phyloP scores from a whole-genome alignment of 1,139 yeast genomes.

The Wickerhamomyces sp. region DNA sequence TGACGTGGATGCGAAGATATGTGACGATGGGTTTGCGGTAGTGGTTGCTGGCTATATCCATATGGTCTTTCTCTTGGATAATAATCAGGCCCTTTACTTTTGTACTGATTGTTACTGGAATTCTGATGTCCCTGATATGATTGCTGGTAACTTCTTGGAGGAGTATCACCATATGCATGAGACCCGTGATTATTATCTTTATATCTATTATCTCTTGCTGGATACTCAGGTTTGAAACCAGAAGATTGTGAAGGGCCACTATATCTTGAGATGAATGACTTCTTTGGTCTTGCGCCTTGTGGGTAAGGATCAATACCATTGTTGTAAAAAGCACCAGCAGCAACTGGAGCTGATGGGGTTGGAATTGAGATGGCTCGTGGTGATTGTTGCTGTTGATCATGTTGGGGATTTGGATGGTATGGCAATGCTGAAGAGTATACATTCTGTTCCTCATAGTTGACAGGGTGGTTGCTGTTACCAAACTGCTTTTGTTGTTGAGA shows the following conservation, averaged over 20 bases:
- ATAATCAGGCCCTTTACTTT: not conserved
- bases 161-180: not conserved
- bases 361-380: not conserved
- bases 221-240: not conserved
- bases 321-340: not conserved
- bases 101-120: not conserved
- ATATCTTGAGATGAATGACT: too few relatives aligned
- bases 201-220: not conserved
- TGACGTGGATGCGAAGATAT: not conserved
- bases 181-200: not conserved
- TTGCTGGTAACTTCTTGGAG: not conserved
- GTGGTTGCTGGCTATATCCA: not conserved
- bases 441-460: too few relatives aligned
- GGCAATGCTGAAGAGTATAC: too few relatives aligned
- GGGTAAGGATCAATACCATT: not conserved
- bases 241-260: too few relatives aligned
- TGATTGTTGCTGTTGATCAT: not conserved
- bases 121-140: not conserved
- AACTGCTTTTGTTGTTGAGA: too few relatives aligned
- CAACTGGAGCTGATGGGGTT: not conserved
- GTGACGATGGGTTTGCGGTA: not conserved
- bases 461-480: too few relatives aligned
- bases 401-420: not conserved
- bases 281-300: not conserved
- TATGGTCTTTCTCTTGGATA: not conserved